Conservation (phyloP, 108 stramenopile species). For the Skeletonema grethae region DNA sequence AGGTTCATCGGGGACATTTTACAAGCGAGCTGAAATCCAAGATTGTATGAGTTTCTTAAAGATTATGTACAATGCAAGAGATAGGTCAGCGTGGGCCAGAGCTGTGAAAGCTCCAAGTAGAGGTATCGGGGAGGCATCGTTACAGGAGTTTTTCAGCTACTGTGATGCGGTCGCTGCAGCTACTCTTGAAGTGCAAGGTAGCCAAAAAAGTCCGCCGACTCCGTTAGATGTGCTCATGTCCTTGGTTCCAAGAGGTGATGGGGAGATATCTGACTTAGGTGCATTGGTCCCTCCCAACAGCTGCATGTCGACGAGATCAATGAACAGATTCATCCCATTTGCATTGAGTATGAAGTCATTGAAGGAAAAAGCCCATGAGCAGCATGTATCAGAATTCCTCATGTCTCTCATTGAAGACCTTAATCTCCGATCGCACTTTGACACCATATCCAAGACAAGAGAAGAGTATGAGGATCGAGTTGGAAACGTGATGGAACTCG, state of each 20-base stretch:
- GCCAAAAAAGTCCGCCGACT: constrained; percentile 31
- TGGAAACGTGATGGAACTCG: constrained; percentile 69
- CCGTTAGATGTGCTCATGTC: constrained; percentile 70
- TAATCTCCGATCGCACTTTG: constrained; percentile 60
- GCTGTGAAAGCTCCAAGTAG: constrained; percentile 72
- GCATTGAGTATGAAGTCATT: constrained; percentile 55
- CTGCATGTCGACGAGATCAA: constrained; percentile 59
- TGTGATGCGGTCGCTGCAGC: constrained; percentile 53
- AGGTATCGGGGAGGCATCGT: constrained; percentile 69
- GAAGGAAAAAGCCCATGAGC: constrained; percentile 36
- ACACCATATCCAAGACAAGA: constrained; percentile 72
- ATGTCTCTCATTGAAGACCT: constrained; percentile 58
- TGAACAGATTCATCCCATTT: constrained; percentile 68
- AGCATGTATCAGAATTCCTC: constrained; percentile 53
- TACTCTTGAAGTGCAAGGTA: constrained; percentile 26
- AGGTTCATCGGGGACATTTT: constrained; percentile 75
- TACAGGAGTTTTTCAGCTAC: constrained; percentile 66
- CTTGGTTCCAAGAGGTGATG: constrained; percentile 29
- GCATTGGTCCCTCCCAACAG: constrained; percentile 35
- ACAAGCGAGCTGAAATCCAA: constrained; percentile 78
- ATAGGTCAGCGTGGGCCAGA: constrained; percentile 68
- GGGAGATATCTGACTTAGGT: constrained; percentile 7
- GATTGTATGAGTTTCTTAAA: constrained; percentile 80
- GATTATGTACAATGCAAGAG: constrained; percentile 72
- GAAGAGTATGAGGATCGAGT: constrained; percentile 72